phyloP scores from a whole-genome alignment of 1,139 yeast genomes.

The Debaryomycetaceae sp. region DNA sequence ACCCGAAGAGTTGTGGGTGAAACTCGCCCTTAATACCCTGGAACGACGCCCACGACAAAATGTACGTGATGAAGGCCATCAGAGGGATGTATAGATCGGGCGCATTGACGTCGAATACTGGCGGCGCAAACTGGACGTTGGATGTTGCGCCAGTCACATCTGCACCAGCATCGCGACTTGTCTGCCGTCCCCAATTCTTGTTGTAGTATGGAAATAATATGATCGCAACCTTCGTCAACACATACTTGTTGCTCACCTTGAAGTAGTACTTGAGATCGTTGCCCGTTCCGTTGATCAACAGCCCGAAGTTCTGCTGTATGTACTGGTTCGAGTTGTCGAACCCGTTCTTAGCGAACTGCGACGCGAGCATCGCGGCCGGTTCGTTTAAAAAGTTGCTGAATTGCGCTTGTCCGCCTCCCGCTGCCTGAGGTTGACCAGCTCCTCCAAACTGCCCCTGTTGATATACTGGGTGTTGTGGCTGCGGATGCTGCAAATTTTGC shows the following conservation, averaged over 20 bases:
- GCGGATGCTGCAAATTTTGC: constrained; percentile 31
- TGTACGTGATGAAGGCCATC: constrained; percentile 89
- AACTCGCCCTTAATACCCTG: constrained; percentile 88
- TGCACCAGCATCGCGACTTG: constrained; percentile 32
- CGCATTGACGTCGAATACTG: constrained; percentile 82
- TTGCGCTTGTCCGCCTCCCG: constrained; percentile 5
- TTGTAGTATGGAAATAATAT: constrained; percentile 86
- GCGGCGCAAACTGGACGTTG: constrained; percentile 61
- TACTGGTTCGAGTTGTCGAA: constrained; percentile 69
- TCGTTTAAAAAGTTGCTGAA: constrained; percentile 57
- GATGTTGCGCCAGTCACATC: constrained; percentile 17
- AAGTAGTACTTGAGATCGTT: constrained; percentile 75
- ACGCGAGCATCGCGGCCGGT: constrained; percentile 81
- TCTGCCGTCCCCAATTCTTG: constrained; percentile 67
- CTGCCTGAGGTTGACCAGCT: constrained; percentile 6
- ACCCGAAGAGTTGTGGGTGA: constrained; percentile 90
- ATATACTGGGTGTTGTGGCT: constrained; percentile 32
- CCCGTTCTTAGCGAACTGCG: constrained; percentile 86
- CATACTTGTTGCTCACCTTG: constrained; percentile 88
- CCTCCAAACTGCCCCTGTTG: constrained; percentile 19
- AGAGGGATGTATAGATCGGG: constrained; percentile 96
- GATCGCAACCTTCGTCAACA: constrained; percentile 65
- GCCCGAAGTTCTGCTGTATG: constrained; percentile 66
- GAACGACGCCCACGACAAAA: constrained; percentile 77
- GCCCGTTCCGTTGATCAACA: constrained; percentile 46